Evolutionary conservation across 192 early-diverging fungal genomes (phyloP), one percentile per base, ranked within the genome.

Genomic region (Lobosporangium transversale): DNA sequence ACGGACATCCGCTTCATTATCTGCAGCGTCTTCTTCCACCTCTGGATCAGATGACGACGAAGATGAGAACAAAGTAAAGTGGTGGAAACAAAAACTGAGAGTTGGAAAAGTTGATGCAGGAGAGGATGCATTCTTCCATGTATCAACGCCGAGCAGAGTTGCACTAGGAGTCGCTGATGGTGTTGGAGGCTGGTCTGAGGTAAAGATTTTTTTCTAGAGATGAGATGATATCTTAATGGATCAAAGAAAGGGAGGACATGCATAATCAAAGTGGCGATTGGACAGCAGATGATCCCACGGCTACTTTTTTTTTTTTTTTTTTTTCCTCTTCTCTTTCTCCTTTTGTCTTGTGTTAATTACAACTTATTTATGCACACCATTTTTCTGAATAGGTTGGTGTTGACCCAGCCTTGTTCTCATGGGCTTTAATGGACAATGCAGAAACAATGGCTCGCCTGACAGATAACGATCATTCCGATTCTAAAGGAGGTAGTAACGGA

Each of bases 351-450:
- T n/a, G n/a, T n/a, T n/a, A n/a, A n/a, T n/a, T 21, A 20, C 6
- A n/a, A 1, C 21, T 23, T 49, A 10, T 49, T 49, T 6, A 49
- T n/a, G n/a, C n/a, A n/a, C n/a, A n/a, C n/a, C n/a, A 49, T 40
- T 40, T 33, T 63, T 21, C 40, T 29, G 23, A 12, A 18, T 56
- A 73, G 63, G 67, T 69, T 47, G 82, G 82, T 36, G 68, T 84
- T 15, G 78, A 81, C 68, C 57, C 68, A 33, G 86, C 86, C 4
- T 58, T 82, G 18, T 88, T 88, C 60, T 85, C 83, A 23, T 88
- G 86, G 86, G 84, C 83, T 20, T 59, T 88, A 35, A 88, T 88
- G 86, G 79, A 88, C 42, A 88, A 88, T 58, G 85, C 85, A 12
- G 86, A 85, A 21, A 68, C 27, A 21, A 78, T 81, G 26, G 85